Evolutionary conservation across 495 filamentous ascomycete species (phyloP).

Genomic region (Penicillium robsamsonii): DNA sequence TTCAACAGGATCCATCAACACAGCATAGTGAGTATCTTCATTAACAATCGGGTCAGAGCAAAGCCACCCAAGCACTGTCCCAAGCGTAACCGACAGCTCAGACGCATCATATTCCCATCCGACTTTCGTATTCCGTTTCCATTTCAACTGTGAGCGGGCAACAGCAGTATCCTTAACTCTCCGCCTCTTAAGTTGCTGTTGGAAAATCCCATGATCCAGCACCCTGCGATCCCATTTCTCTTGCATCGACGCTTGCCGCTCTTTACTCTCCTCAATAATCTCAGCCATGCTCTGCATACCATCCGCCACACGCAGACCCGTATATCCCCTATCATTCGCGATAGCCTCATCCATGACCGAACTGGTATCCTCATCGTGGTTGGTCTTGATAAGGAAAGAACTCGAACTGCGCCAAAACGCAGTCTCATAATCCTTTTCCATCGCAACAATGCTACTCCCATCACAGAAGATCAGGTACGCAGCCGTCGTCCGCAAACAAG

Average conservation of each 20-base stretch:
- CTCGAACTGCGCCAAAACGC: slow-evolving; percentile 37
- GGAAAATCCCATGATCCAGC: slow-evolving; percentile 12
- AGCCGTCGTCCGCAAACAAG: slow-evolving; percentile 45
- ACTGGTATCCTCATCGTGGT: slow-evolving; percentile 45
- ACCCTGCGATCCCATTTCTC: slow-evolving; percentile 38
- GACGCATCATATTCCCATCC: slow-evolving; percentile 1
- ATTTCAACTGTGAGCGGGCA: background rate
- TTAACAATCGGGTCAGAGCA: slow-evolving; percentile 49
- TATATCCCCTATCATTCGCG: slow-evolving; percentile 19
- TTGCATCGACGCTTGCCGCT: slow-evolving; percentile 38
- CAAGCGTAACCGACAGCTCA: slow-evolving; percentile 25
- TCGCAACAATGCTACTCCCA: slow-evolving; percentile 40
- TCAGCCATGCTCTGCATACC: slow-evolving; percentile 30
- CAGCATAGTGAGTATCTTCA: slow-evolving; percentile 52
- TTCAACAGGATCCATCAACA: slow-evolving; percentile 48
- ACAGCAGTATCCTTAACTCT: background rate
- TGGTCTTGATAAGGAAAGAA: slow-evolving; percentile 57
- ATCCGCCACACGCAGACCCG: slow-evolving; percentile 15
- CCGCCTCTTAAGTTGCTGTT: background rate
- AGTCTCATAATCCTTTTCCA: slow-evolving; percentile 58
- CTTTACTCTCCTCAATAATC: slow-evolving; percentile 42
- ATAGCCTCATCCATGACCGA: slow-evolving; percentile 6
- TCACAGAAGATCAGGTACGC: slow-evolving; percentile 59
- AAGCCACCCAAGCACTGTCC: slow-evolving; percentile 44
- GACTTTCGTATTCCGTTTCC: slow-evolving; percentile 1